These are phyloP conservation scores for Globisporangium nunn DNA, from an alignment of 352 stramenopile genomes.

Conservation along the genomic window DNA sequence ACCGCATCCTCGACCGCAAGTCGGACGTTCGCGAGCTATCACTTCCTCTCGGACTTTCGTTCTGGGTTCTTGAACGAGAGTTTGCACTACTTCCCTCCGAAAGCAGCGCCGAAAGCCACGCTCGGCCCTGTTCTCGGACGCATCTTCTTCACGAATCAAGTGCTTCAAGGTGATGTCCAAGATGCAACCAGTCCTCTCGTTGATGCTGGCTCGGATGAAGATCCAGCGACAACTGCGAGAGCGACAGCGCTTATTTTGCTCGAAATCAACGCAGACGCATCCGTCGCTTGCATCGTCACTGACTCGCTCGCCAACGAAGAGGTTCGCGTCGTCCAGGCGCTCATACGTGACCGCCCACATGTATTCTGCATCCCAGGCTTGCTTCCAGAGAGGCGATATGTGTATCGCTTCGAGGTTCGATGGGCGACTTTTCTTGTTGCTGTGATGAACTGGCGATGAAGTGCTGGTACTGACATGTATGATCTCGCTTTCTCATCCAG, in stretches of 20 bases:
- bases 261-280: constrained; percentile 47
- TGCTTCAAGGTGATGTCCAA: background rate
- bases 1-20: background rate
- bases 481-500: constrained; percentile 10
- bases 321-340: constrained; percentile 22
- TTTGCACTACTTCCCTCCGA: constrained; percentile 44
- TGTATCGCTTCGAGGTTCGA: constrained; percentile 59
- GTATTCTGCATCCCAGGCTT: constrained; percentile 46
- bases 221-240: constrained; percentile 9
- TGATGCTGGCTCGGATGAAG: constrained; percentile 7
- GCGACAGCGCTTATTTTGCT: constrained; percentile 53
- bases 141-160: constrained; percentile 19
- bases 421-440: no score
- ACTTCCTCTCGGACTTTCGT: constrained; percentile 51
- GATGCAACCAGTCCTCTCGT: background rate
- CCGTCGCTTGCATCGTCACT: constrained; percentile 48
- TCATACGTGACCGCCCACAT: constrained; percentile 25
- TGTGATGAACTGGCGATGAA: background rate
- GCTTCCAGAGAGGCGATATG: constrained; percentile 45
- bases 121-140: constrained; percentile 54
- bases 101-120: constrained; percentile 26
- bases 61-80: constrained; percentile 43
- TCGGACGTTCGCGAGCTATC: constrained; percentile 42
- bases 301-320: constrained; percentile 58
- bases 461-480: background rate